A percentile compares a stretch with the other conserved stretches of the same genome.
These are phyloP conservation scores for Tolypocladium pustulatum DNA, from an alignment of 2,329 filamentous ascomycete species.

Conservation along the genomic window DNA sequence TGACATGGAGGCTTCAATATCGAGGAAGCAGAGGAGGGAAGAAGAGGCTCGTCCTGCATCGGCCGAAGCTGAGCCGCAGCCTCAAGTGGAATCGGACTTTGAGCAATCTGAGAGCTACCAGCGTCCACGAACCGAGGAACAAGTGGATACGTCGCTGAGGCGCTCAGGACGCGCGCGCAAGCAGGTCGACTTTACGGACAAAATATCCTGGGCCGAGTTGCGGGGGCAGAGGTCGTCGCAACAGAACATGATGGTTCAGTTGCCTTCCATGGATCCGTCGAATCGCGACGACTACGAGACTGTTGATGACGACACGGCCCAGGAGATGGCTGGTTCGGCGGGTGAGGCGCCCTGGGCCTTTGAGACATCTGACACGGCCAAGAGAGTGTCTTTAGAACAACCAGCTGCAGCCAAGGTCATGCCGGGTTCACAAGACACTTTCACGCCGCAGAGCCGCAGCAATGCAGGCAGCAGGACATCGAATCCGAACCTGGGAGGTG, in stretches of 20 bases:
- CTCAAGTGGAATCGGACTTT: neutral
- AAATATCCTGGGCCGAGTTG: conserved; percentile 17
- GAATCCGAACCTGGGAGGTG: neutral
- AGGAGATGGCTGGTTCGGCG: neutral
- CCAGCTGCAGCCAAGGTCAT: conserved; percentile 6
- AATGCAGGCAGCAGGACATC: neutral
- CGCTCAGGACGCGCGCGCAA: conserved; percentile 8
- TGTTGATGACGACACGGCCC: conserved; percentile 1
- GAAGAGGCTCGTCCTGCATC: neutral
- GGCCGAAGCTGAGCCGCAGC: neutral
- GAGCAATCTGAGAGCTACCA: neutral
- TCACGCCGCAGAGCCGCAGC: conserved; percentile 2
- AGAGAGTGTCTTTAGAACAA: neutral
- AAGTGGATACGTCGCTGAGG: neutral
- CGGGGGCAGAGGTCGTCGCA: conserved; percentile 4
- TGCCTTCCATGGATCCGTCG: conserved; percentile 3
- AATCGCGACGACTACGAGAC: conserved; percentile 4
- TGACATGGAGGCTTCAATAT: neutral
- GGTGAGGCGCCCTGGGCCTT: neutral
- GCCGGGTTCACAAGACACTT: conserved; percentile 18
- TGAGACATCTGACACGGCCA: conserved; percentile 1
- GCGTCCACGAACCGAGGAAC: neutral
- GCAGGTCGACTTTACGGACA: conserved; percentile 17
- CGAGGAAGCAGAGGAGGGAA: neutral
- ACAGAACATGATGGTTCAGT: conserved; percentile 6